Conservation (phyloP, 2,329 filamentous ascomycete genomes). For the Talaromyces islandicus region DNA sequence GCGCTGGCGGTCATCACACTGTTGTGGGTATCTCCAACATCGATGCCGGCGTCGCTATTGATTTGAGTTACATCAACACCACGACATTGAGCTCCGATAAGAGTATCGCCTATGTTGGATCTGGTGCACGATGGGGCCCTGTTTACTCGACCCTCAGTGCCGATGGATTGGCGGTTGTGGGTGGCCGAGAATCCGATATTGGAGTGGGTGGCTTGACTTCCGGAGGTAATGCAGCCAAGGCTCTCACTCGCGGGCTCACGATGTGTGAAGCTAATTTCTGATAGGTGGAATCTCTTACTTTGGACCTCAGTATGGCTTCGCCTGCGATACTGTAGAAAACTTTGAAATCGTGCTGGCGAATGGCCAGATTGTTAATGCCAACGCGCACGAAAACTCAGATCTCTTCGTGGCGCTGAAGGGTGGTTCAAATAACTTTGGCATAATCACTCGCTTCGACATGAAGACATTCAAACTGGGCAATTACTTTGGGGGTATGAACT, state of each 20-base stretch:
- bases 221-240: not conserved
- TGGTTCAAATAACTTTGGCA: slow-evolving; percentile 3
- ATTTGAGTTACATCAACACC: slow-evolving; percentile 18
- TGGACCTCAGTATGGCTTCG: slow-evolving; percentile 1
- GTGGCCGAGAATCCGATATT: not conserved
- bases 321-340: slow-evolving; percentile 1
- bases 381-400: not conserved
- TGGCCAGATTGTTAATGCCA: slow-evolving; percentile 1
- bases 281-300: slow-evolving; percentile 7
- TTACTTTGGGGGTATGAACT: not conserved
- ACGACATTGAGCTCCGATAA: not conserved
- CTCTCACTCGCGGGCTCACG: not conserved
- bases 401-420: not conserved
- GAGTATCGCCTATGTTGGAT: slow-evolving; percentile 1
- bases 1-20: slow-evolving; percentile 39
- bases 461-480: not conserved
- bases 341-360: slow-evolving; percentile 4
- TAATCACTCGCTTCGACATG: slow-evolving; percentile 1
- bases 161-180: not conserved
- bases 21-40: slow-evolving; percentile 37
- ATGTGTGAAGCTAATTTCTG: not conserved
- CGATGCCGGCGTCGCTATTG: slow-evolving; percentile 38
- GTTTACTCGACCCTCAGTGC: slow-evolving; percentile 1
- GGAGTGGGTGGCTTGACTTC: not conserved
- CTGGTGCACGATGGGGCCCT: not conserved